These are phyloP conservation scores for Haematococcus sp. DNA, from an alignment of 139 green algal species.

Conservation along the genomic window DNA sequence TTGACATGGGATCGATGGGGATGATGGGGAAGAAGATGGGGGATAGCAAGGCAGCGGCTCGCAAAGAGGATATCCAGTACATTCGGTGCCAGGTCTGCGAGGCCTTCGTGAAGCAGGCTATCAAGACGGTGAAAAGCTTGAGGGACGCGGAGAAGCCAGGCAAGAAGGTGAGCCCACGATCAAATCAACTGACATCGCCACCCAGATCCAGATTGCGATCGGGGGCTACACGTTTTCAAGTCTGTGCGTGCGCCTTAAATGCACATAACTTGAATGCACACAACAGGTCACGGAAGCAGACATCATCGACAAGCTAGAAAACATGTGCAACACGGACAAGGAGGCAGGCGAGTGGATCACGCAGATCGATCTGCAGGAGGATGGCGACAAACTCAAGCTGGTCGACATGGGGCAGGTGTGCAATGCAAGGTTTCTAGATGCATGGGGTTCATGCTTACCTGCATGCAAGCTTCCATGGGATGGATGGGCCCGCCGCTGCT, in stretches of 20 bases:
- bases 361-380: constrained; percentile 69
- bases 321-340: constrained; percentile 57
- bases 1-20: no score
- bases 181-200: background rate
- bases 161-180: constrained; percentile 14
- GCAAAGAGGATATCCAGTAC: constrained; percentile 25
- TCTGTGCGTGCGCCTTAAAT: background rate
- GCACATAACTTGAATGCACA: background rate
- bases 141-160: constrained; percentile 11
- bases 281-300: constrained; percentile 45
- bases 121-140: constrained; percentile 8
- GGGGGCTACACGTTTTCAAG: background rate
- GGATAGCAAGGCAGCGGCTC: constrained; percentile 18
- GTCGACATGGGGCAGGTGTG: constrained; percentile 54
- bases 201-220: background rate
- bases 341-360: constrained; percentile 79
- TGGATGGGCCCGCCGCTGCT: background rate
- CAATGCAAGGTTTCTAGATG: background rate
- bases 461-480: background rate
- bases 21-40: constrained; percentile 3
- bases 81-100: constrained; percentile 42
- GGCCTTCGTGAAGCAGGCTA: constrained; percentile 35
- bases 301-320: constrained; percentile 74
- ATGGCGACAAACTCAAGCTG: constrained; percentile 52
- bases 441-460: background rate